A percentile compares a stretch with the other conserved stretches of the same genome.
Conservation (phyloP, 1,284 basidiomycete species). For the Puccinia hordei region DNA sequence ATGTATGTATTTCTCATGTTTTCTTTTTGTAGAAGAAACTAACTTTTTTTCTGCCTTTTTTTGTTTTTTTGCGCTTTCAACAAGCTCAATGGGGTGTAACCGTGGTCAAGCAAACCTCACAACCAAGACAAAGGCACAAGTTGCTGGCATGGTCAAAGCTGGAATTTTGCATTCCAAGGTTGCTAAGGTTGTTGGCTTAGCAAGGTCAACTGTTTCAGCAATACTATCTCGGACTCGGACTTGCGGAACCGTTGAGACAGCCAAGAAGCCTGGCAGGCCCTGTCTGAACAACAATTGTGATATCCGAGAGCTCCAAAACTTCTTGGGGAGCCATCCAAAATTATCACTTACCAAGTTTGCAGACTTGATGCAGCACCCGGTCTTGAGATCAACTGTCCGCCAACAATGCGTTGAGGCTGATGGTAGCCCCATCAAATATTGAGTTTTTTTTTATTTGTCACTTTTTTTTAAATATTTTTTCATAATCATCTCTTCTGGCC, state of each 20-base stretch:
- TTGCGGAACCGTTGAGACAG: neutral
- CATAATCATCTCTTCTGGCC: neutral
- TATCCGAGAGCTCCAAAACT: neutral
- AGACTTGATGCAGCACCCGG: too few species aligned
- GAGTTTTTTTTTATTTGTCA: neutral
- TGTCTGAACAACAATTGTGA: neutral
- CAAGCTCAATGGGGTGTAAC: neutral
- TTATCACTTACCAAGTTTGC: too few species aligned
- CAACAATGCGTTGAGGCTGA: neutral
- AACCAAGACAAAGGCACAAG: neutral
- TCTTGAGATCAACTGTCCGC: too few species aligned
- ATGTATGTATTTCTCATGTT: neutral
- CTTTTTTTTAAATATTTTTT: conserved; percentile 7
- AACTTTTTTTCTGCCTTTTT: neutral
- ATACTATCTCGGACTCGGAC: neutral
- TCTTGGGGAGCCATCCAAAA: too few species aligned
- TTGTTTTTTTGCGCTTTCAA: too few species aligned
- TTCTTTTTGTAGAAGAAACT: too few species aligned
- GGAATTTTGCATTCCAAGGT: neutral
- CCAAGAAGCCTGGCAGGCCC: neutral
- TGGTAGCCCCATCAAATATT: conserved; percentile 20
- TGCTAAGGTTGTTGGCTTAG: neutral
- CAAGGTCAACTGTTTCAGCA: neutral
- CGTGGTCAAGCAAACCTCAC: neutral
- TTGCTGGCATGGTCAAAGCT: neutral